phyloP scores from a whole-genome alignment of 495 filamentous ascomycete species.

The Aspergillus saccharolyticus region DNA sequence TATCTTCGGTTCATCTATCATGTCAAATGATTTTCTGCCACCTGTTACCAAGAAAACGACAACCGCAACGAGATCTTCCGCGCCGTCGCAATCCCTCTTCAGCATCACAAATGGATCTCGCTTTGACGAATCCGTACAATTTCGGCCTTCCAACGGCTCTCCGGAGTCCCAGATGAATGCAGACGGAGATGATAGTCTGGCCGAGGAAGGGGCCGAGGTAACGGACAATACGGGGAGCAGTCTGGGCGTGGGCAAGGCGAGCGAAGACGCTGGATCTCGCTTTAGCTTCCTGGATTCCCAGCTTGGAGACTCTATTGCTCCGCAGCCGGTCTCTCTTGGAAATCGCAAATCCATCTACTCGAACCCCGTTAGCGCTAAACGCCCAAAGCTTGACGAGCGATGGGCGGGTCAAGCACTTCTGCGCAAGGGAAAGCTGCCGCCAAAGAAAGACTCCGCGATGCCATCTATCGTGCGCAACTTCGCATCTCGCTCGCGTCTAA shows the following conservation, averaged over 20 bases:
- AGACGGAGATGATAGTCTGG: slow-evolving; percentile 32
- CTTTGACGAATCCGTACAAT: slow-evolving; percentile 35
- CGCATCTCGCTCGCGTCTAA: slow-evolving; percentile 27
- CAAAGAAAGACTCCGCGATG: slow-evolving; percentile 48
- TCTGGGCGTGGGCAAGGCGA: slow-evolving; percentile 22
- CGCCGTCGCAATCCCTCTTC: slow-evolving; percentile 31
- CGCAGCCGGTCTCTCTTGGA: slow-evolving; percentile 13
- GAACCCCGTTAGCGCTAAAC: slow-evolving; percentile 40
- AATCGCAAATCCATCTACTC: slow-evolving; percentile 40
- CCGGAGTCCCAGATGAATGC: slow-evolving; percentile 30
- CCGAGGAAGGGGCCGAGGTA: slow-evolving; percentile 39
- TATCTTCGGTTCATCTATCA: slow-evolving; percentile 41
- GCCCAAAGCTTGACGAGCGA: slow-evolving; percentile 40
- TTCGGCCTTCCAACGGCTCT: slow-evolving; percentile 28
- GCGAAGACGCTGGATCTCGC: slow-evolving; percentile 15
- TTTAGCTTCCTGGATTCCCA: slow-evolving; percentile 34
- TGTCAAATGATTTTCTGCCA: slow-evolving; percentile 32
- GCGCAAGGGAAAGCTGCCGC: slow-evolving; percentile 34
- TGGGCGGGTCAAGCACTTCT: slow-evolving; percentile 37
- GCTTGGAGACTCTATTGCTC: slow-evolving; percentile 23
- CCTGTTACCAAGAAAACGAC: slow-evolving; percentile 29
- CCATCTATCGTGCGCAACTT: slow-evolving; percentile 43
- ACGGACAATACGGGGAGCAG: slow-evolving; percentile 17
- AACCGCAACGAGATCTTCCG: slow-evolving; percentile 20
- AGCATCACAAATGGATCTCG: slow-evolving; percentile 38